Base-by-base conservation (phyloP, 169 alveolate species). In the Eimeria tenella region DNA sequence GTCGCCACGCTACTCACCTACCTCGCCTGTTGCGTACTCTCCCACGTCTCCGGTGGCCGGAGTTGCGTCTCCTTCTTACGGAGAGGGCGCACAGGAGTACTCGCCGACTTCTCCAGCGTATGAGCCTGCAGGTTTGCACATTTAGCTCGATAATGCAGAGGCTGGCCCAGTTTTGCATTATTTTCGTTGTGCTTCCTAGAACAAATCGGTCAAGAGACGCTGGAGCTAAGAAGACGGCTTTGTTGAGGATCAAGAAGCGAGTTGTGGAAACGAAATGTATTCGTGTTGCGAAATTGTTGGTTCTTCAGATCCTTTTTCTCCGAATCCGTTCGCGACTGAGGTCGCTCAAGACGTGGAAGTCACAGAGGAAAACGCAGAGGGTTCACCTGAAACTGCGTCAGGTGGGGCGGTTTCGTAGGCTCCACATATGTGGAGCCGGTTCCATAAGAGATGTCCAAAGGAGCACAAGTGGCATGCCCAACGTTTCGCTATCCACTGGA, bases 1-100 rank as follows among this genome's bases (percentile, higher is more conserved):
- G 58, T 93, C 95, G 49, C 95, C 95, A 3, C 93, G 92, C 5
- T 93, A 93, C 42, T 92, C 95, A 58, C 95, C 95, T 23, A 52
- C 94, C 9, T 77, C 92, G 5, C 95, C 95, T 3, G 90, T 79
- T n/a, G 93, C 93, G 52, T 65, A 86, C 23, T 88, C 86, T 11
- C 87, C 94, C 49, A 71, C 94, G 9, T 73, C 94, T 7, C 87
- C 94, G 50, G n/a, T 73, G 60, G 88, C 4, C 19, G 93, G 82
- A 25, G 88, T 25, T 10, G 13, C 25, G 1, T 88, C 94, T 42
- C 94, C 94, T 17, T 11, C 87, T 3, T 88, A 88, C 25, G 87
- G 58, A 0, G 94, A 88, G 3, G 65, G 86, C 5, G 87, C 68
- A 3, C 83, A 56, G 25, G 87, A 52, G 19, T 90, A 90, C 70